Conservation (phyloP, 345 rosid species). For the Salix udensis region DNA sequence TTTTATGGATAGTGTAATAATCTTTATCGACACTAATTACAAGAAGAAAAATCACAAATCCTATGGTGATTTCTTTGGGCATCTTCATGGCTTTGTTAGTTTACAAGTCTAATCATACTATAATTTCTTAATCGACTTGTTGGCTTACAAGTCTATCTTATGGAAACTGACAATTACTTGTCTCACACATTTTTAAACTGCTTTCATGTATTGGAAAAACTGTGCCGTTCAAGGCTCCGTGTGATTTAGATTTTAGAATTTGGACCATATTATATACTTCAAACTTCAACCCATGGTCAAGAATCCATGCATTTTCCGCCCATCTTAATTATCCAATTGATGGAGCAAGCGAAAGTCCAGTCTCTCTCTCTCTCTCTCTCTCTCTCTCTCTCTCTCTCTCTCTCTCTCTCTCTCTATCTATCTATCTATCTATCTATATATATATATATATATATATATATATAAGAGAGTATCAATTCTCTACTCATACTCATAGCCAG, state of each 20-base stretch:
- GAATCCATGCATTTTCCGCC: not conserved
- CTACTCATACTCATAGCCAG: not conserved
- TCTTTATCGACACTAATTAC: too few species aligned
- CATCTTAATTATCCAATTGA: not conserved
- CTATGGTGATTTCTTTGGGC: too few species aligned
- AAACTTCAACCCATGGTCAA: not conserved
- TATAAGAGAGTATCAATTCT: not conserved
- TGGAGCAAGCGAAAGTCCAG: not conserved
- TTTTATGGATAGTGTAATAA: too few species aligned
- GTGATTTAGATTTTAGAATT: constrained; percentile 1
- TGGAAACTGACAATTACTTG: not conserved
- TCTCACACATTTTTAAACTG: not conserved
- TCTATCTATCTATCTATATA: too few species aligned
- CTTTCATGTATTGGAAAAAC: not conserved
- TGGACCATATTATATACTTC: not conserved
- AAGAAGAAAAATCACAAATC: too few species aligned
- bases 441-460: too few species aligned
- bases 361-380: not conserved
- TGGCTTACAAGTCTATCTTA: not conserved
- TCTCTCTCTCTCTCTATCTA: too few species aligned
- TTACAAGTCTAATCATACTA: not conserved
- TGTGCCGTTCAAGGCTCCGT: not conserved
- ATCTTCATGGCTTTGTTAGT: too few species aligned
- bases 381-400: too few species aligned
- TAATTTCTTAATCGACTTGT: not conserved